Percentiles rank a stretch among this genome's conserved stretches.
These are phyloP conservation scores for Hevea brasiliensis DNA, from an alignment of 345 rosid genomes.

Conservation along the genomic window DNA sequence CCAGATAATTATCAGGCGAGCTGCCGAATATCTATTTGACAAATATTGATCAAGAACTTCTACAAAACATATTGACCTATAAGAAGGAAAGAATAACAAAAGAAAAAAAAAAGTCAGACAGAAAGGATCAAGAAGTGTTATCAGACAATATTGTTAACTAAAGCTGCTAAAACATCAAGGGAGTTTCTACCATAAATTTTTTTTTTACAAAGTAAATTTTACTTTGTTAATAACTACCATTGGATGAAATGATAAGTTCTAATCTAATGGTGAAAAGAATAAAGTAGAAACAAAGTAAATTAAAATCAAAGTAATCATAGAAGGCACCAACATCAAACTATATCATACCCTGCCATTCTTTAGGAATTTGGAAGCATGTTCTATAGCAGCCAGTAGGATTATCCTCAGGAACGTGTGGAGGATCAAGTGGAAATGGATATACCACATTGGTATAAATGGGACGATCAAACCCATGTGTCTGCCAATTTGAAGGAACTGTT, in stretches of 20 bases:
- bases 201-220: too few species aligned
- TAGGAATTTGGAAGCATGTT: constrained; percentile 75
- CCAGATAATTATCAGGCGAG: not conserved
- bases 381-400: constrained; percentile 96
- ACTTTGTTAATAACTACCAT: too few species aligned
- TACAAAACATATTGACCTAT: not conserved
- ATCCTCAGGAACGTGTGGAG: constrained; percentile 75
- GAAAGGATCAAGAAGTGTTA: not conserved
- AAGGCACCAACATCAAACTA: too few species aligned
- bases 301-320: too few species aligned
- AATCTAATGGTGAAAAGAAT: too few species aligned
- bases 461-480: constrained; percentile 91
- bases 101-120: not conserved
- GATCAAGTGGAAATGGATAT: constrained; percentile 77
- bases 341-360: constrained; percentile 79
- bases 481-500: constrained; percentile 99
- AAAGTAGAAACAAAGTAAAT: too few species aligned
- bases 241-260: too few species aligned
- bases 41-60: not conserved
- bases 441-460: constrained; percentile 83
- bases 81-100: not conserved
- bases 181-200: too few species aligned
- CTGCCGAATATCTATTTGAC: not conserved
- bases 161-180: constrained; percentile 10
- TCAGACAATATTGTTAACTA: constrained; percentile 8